Percentiles rank a stretch among this genome's conserved stretches.
These are phyloP conservation scores for Exophiala phaeomuriformis DNA, from an alignment of 2,329 filamentous ascomycete species.

Conservation along the genomic window DNA sequence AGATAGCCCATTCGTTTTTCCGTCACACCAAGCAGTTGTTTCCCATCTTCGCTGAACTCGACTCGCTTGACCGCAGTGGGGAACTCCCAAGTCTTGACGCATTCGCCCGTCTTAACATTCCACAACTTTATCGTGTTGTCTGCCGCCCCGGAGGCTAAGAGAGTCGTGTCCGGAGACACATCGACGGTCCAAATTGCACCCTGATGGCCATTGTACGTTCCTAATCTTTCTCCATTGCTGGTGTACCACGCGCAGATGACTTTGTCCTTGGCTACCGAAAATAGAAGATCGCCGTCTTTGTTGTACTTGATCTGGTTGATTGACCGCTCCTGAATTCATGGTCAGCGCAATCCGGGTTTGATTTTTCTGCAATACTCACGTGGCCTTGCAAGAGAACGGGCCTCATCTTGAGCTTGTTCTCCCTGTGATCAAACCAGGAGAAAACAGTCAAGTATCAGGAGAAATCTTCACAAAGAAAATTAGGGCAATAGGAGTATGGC, in stretches of 20 bases:
- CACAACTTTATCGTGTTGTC: constrained; percentile 98
- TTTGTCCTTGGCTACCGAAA: constrained; percentile 94
- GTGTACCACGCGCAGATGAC: constrained; percentile 95
- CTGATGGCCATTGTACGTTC: constrained; percentile 93
- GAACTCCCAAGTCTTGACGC: constrained; percentile 97
- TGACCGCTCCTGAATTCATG: constrained; percentile 63
- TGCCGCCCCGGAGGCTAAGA: constrained; percentile 90
- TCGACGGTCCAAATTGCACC: constrained; percentile 99
- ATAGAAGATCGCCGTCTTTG: constrained; percentile 91
- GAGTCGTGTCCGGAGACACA: constrained; percentile 81
- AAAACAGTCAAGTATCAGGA: no score
- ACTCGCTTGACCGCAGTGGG: constrained; percentile 94
- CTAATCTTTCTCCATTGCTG: constrained; percentile 94
- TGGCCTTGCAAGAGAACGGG: constrained; percentile 94
- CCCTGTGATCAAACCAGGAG: no score
- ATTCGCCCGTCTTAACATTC: constrained; percentile 88
- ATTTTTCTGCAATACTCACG: constrained; percentile 38
- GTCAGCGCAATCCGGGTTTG: constrained; percentile 21
- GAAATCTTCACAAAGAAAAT: neutral
- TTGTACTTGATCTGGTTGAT: constrained; percentile 95
- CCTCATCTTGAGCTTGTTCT: constrained; percentile 57
- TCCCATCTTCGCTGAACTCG: constrained; percentile 93
- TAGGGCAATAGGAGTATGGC: neutral
- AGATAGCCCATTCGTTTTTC: constrained; percentile 98
- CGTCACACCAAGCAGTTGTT: constrained; percentile 82